Percentiles rank a stretch among this genome's conserved stretches.
Evolutionary conservation across 768 basidiomycete species (phyloP).

Genomic region (Trametes villosa): DNA sequence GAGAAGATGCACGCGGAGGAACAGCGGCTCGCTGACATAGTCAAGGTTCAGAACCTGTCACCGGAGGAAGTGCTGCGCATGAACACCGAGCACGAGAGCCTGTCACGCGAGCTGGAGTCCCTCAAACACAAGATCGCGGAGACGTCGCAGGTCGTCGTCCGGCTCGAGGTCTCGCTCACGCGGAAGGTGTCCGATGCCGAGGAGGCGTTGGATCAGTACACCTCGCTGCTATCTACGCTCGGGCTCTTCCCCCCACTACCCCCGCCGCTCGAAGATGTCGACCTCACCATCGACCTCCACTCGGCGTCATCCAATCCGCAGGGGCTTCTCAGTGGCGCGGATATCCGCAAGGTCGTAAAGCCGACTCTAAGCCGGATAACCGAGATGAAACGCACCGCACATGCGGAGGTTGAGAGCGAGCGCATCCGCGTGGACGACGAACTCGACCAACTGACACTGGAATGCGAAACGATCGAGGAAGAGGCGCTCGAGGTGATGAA

Average conservation of each 20-base stretch:
- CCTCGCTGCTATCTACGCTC: conserved; percentile 69
- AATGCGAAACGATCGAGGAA: conserved; percentile 83
- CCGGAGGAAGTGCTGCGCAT: conserved; percentile 91
- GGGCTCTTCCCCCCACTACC: conserved; percentile 79
- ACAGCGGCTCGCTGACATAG: conserved; percentile 61
- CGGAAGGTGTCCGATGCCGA: conserved; percentile 83
- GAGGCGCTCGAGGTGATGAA: conserved; percentile 76
- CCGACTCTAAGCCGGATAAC: conserved; percentile 75
- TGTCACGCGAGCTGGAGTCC: conserved; percentile 74
- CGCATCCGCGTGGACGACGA: conserved; percentile 83
- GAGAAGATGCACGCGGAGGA: conserved; percentile 69
- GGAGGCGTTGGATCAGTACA: conserved; percentile 81
- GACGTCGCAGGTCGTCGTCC: conserved; percentile 71
- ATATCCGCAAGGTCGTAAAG: conserved; percentile 74
- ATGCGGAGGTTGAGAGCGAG: conserved; percentile 74
- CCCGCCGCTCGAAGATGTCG: conserved; percentile 69
- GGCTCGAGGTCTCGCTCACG: conserved; percentile 82
- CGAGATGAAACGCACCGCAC: conserved; percentile 71
- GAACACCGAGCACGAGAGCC: conserved; percentile 85
- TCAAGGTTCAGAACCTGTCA: conserved; percentile 86
- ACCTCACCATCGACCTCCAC: conserved; percentile 83
- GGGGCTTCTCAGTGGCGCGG: conserved; percentile 67
- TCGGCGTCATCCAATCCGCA: conserved; percentile 72
- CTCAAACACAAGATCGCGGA: conserved; percentile 77
- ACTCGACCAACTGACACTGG: conserved; percentile 72